Evolutionary conservation across 768 basidiomycete genomes (phyloP).

Genomic region (Cystofilobasidium bisporidii): DNA sequence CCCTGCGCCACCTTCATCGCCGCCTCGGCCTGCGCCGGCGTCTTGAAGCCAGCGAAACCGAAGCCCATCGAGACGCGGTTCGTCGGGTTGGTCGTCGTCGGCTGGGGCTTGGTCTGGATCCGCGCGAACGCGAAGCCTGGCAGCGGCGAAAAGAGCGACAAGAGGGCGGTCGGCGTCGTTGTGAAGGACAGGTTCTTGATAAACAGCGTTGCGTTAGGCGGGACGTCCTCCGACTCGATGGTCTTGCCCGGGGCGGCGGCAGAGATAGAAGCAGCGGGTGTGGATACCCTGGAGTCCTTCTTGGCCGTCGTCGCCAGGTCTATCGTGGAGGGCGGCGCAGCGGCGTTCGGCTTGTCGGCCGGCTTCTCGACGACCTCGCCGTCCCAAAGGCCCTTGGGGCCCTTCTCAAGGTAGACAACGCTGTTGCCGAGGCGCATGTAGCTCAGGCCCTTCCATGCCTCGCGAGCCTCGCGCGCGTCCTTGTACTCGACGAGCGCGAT

Average conservation of each 20-base stretch:
- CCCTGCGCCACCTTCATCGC: conserved; percentile 70
- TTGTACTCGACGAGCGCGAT: conserved; percentile 83
- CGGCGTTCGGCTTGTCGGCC: background rate
- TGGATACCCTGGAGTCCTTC: conserved; percentile 22
- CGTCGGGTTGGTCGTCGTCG: conserved; percentile 49
- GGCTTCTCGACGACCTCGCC: background rate
- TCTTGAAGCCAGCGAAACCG: conserved; percentile 87
- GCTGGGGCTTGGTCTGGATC: conserved; percentile 82
- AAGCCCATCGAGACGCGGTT: conserved; percentile 83
- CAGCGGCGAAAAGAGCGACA: conserved; percentile 59
- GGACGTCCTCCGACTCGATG: conserved; percentile 33
- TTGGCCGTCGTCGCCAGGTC: background rate
- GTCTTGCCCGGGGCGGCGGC: background rate
- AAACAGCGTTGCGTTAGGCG: conserved; percentile 72
- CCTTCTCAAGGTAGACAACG: conserved; percentile 85
- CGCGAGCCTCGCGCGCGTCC: conserved; percentile 57
- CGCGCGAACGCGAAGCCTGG: conserved; percentile 77
- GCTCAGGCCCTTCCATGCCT: conserved; percentile 69
- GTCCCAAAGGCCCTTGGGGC: conserved; percentile 71
- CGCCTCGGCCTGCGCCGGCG: conserved; percentile 58
- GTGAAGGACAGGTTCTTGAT: conserved; percentile 91
- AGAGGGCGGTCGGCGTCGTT: conserved; percentile 68
- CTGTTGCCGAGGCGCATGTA: conserved; percentile 83
- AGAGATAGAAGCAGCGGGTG: conserved; percentile 11
- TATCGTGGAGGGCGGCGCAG: background rate